phyloP scores from a whole-genome alignment of 192 early-diverging fungal genomes.

The Backusella morwellensis region DNA sequence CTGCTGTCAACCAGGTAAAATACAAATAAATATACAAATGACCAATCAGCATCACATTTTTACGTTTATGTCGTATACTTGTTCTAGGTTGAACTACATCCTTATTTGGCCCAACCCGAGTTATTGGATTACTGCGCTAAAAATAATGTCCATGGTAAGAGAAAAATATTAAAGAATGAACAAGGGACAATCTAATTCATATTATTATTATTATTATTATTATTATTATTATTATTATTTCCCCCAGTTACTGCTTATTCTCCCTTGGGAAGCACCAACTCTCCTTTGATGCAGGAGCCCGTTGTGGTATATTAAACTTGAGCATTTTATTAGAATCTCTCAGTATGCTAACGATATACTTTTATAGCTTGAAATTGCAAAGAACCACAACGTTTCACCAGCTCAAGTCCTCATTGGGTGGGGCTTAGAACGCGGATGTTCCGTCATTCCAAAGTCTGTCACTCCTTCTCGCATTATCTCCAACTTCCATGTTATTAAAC shows the following conservation, averaged over 20 bases:
- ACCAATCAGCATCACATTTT: background rate
- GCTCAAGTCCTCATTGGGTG: constrained; percentile 82
- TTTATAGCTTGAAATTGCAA: constrained; percentile 50
- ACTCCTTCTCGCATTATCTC: constrained; percentile 40
- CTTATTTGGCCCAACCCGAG: constrained; percentile 68
- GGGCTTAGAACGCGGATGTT: constrained; percentile 70
- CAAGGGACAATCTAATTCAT: background rate
- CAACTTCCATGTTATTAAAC: constrained; percentile 22
- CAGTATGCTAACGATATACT: background rate
- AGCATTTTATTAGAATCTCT: background rate
- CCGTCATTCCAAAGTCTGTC: constrained; percentile 84
- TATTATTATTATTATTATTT: background rate
- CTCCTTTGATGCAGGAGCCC: constrained; percentile 22
- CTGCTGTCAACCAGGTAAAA: constrained; percentile 60
- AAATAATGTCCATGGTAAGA: constrained; percentile 56
- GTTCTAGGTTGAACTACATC: constrained; percentile 81
- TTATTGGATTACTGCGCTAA: constrained; percentile 70
- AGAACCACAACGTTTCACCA: constrained; percentile 59
- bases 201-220: background rate
- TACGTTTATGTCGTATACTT: background rate
- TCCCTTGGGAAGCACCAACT: constrained; percentile 61
- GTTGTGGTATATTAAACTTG: constrained; percentile 21
- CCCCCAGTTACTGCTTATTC: constrained; percentile 71
- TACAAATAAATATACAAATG: constrained; percentile 6
- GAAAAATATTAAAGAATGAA: background rate